Conservation (phyloP, 2,329 filamentous ascomycete genomes). For the Pyrenophora tritici-repentis region DNA sequence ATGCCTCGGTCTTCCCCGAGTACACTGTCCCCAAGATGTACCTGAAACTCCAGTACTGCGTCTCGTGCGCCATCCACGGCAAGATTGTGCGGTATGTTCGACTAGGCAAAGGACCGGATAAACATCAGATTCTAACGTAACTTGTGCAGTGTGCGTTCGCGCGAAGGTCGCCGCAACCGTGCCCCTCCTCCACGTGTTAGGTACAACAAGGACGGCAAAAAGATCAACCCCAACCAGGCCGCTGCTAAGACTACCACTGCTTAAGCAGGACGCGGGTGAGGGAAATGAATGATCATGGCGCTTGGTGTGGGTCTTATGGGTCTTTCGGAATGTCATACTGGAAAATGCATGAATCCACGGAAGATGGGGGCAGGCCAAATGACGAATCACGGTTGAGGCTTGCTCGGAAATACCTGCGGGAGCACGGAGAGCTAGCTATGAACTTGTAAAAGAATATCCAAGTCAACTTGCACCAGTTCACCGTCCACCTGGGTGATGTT, state of each 20-base stretch:
- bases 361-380: conserved; percentile 35
- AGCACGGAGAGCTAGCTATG: conserved; percentile 41
- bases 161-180: conserved; percentile 97
- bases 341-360: conserved; percentile 45
- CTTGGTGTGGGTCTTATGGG: conserved; percentile 44
- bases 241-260: conserved; percentile 62
- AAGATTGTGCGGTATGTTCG: conserved; percentile 98
- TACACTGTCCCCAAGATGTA: conserved; percentile 99
- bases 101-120: conserved; percentile 1
- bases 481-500: conserved; percentile 5
- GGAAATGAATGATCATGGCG: conserved; percentile 41
- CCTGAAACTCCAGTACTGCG: conserved; percentile 99
- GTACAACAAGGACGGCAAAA: conserved; percentile 99
- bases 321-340: conserved; percentile 43
- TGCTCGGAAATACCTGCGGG: conserved; percentile 33
- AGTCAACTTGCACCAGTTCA: conserved; percentile 37
- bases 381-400: conserved; percentile 42
- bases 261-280: conserved; percentile 29
- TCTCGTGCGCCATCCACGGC: conserved; percentile 99
- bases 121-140: conserved; percentile 17
- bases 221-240: conserved; percentile 89
- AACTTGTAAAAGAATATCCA: conserved; percentile 45
- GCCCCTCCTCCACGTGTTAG: conserved; percentile 95
- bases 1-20: conserved; percentile 98
- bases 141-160: conserved; percentile 82